Percentiles rank a stretch among this genome's conserved stretches.
phyloP scores from a whole-genome alignment of 148 eudicot genomes.

The Nepenthes gracilis region DNA sequence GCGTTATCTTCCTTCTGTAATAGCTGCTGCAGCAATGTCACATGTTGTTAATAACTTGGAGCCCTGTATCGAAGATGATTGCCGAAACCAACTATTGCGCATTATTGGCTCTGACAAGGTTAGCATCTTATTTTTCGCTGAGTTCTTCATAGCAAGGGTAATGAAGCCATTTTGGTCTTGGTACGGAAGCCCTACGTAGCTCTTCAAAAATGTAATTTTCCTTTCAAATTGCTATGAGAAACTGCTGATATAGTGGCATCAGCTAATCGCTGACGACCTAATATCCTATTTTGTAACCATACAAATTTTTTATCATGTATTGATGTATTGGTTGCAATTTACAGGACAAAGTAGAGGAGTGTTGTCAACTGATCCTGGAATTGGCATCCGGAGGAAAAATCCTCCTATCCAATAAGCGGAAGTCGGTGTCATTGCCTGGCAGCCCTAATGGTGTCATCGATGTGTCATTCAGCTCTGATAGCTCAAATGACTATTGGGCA shows the following conservation, averaged over 20 bases:
- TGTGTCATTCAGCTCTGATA: slow-evolving; percentile 52
- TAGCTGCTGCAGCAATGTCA: slow-evolving; percentile 63
- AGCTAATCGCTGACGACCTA: neutral
- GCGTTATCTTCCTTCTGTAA: slow-evolving; percentile 50
- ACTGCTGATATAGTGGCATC: neutral
- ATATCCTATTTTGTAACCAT: neutral
- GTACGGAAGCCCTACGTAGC: neutral
- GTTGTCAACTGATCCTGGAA: slow-evolving; percentile 35
- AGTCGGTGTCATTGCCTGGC: slow-evolving; percentile 37
- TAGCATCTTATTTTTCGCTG: neutral
- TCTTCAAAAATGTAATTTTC: neutral
- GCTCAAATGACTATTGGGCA: slow-evolving; percentile 51
- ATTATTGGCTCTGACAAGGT: slow-evolving; percentile 50
- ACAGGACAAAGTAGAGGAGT: slow-evolving; percentile 53
- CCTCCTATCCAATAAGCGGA: slow-evolving; percentile 38
- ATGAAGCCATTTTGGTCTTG: neutral
- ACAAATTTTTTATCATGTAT: neutral
- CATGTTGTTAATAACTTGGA: slow-evolving; percentile 32
- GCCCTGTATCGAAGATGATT: slow-evolving; percentile 33
- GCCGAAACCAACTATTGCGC: slow-evolving; percentile 37
- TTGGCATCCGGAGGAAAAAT: slow-evolving; percentile 17
- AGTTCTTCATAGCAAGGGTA: too few relatives aligned
- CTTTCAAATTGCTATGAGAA: neutral
- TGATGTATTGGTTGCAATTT: neutral
- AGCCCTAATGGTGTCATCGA: slow-evolving; percentile 66